Conservation (phyloP, 1,139 yeast genomes). For the Kodamaea fungicola region DNA sequence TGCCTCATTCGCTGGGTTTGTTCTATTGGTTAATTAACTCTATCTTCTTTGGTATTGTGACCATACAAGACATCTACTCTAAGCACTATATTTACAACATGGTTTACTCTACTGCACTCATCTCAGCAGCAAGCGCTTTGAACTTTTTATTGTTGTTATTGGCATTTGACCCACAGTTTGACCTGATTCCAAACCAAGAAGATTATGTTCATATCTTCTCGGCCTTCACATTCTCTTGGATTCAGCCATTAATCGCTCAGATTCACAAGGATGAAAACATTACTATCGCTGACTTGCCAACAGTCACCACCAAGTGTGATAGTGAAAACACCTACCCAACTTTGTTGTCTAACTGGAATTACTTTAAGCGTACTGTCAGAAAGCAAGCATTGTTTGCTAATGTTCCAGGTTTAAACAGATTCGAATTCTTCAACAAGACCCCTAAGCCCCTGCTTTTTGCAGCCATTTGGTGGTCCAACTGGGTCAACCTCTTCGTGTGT, state of each 20-base stretch:
- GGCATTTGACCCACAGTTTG: slow-evolving; percentile 16
- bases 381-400: background rate
- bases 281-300: slow-evolving; percentile 21
- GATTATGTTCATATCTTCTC: slow-evolving; percentile 12
- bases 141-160: slow-evolving; percentile 14
- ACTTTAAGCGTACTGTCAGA: background rate
- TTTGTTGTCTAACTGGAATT: slow-evolving; percentile 10
- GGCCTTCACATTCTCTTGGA: slow-evolving; percentile 23
- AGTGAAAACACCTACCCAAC: slow-evolving; percentile 9
- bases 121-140: slow-evolving; percentile 10
- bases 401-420: slow-evolving; percentile 3
- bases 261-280: slow-evolving; percentile 22
- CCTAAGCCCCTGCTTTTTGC: slow-evolving; percentile 17
- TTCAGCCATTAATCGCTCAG: slow-evolving; percentile 23
- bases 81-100: slow-evolving; percentile 12
- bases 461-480: slow-evolving; percentile 13
- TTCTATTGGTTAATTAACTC: slow-evolving; percentile 8
- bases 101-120: background rate
- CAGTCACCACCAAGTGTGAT: slow-evolving; percentile 7
- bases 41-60: slow-evolving; percentile 8
- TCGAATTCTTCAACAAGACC: slow-evolving; percentile 5
- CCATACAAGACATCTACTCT: slow-evolving; percentile 17
- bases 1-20: slow-evolving; percentile 12
- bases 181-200: slow-evolving; percentile 8
- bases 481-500: slow-evolving; percentile 9